These are phyloP conservation scores for Stephania cephalantha DNA, from an alignment of 164 flowering plant species.

Conservation along the genomic window DNA sequence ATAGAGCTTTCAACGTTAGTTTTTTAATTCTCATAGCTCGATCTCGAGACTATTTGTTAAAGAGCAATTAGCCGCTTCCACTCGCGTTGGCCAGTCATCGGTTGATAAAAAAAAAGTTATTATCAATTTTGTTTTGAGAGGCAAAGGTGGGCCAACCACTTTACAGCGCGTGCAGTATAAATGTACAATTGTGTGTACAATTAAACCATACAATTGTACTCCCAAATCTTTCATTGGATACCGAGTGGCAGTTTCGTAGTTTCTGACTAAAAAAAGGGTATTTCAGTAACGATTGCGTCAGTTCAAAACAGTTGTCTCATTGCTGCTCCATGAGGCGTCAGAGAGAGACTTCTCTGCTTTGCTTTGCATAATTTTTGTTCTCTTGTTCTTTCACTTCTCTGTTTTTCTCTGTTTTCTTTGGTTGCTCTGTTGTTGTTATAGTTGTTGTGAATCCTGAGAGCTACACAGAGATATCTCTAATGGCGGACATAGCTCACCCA, in stretches of 20 bases:
- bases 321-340: background rate
- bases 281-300: background rate
- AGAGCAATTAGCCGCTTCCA: no score
- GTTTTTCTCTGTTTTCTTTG: background rate
- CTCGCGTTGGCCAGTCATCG: no score
- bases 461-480: conserved; percentile 22
- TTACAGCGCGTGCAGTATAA: background rate
- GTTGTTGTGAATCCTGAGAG: background rate
- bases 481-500: conserved; percentile 73
- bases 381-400: background rate
- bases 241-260: background rate
- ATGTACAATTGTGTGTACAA: background rate
- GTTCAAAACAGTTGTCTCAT: background rate
- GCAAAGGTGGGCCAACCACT: background rate
- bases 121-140: no score
- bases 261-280: background rate
- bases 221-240: background rate
- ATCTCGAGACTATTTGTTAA: no score
- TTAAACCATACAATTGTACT: background rate
- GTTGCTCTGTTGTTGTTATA: background rate
- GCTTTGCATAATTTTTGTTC: conserved; percentile 1
- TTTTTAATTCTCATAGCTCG: no score
- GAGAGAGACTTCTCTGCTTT: background rate
- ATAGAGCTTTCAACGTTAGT: no score
- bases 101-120: no score